phyloP scores from a whole-genome alignment of 2,329 filamentous ascomycete species.

The Hymenoscyphus fraxineus region DNA sequence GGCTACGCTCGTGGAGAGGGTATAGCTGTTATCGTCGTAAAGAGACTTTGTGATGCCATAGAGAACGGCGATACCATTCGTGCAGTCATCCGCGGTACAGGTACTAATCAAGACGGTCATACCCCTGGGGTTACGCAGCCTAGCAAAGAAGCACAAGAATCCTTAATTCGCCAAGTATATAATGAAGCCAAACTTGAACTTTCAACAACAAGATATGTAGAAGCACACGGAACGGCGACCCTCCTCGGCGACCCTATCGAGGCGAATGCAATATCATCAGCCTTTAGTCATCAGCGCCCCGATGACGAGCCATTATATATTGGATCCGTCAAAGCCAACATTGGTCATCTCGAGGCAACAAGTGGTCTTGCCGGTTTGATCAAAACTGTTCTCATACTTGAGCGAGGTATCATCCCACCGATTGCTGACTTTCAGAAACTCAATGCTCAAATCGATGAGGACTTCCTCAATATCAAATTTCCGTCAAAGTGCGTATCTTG shows the following conservation, averaged over 20 bases:
- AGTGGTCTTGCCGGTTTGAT: slow-evolving; percentile 24
- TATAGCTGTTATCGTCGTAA: slow-evolving; percentile 53
- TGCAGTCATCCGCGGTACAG: slow-evolving; percentile 41
- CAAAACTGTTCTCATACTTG: slow-evolving; percentile 21
- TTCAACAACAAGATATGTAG: not conserved
- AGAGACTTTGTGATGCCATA: slow-evolving; percentile 54
- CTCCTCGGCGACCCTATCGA: not conserved
- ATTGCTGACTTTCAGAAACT: not conserved
- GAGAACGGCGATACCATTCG: slow-evolving; percentile 20
- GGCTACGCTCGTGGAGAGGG: slow-evolving; percentile 43
- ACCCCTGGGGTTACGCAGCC: slow-evolving; percentile 46
- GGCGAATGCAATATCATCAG: not conserved
- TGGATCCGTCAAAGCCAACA: slow-evolving; percentile 22
- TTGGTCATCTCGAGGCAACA: slow-evolving; percentile 28
- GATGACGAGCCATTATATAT: slow-evolving; percentile 2
- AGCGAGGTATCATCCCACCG: slow-evolving; percentile 13
- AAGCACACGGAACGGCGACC: not conserved
- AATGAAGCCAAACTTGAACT: slow-evolving; percentile 8
- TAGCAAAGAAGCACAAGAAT: slow-evolving; percentile 40
- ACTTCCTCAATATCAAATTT: too few relatives aligned
- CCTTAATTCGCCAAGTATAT: slow-evolving; percentile 10
- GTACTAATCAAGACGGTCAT: slow-evolving; percentile 42
- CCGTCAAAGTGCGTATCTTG: too few relatives aligned
- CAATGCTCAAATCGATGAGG: not conserved
- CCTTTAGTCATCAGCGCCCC: slow-evolving; percentile 3